Evolutionary conservation across 2,329 filamentous ascomycete genomes (phyloP).

Genomic region (Epichloe sibirici): DNA sequence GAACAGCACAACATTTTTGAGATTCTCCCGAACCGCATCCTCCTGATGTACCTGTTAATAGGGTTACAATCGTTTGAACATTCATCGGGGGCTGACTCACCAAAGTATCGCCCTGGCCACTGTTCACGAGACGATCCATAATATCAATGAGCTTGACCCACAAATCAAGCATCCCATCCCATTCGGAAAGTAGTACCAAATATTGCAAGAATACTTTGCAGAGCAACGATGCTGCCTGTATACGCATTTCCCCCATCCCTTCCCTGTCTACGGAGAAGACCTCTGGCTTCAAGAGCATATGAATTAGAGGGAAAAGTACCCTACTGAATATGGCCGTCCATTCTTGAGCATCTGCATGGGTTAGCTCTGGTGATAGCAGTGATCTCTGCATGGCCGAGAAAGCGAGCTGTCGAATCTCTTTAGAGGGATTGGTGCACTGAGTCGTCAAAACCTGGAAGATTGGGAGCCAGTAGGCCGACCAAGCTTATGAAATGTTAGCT

Average conservation of each 20-base stretch:
- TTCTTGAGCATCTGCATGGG: constrained; percentile 71
- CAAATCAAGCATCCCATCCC: constrained; percentile 79
- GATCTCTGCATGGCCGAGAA: constrained; percentile 77
- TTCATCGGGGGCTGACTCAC: constrained; percentile 35
- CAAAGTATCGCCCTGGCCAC: constrained; percentile 78
- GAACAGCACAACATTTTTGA: constrained; percentile 93
- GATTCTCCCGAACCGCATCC: constrained; percentile 85
- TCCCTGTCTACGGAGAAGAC: constrained; percentile 82
- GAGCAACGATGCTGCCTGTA: constrained; percentile 79
- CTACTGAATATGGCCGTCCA: constrained; percentile 94
- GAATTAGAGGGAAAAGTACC: constrained; percentile 84
- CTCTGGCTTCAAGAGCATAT: constrained; percentile 81
- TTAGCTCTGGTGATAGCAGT: constrained; percentile 72
- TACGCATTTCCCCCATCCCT: constrained; percentile 91
- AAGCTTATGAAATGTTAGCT: constrained; percentile 43
- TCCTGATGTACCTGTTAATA: constrained; percentile 41
- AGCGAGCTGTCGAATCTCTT: constrained; percentile 81
- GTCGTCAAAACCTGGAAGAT: constrained; percentile 80
- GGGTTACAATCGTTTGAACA: not conserved
- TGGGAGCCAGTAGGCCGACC: constrained; percentile 95
- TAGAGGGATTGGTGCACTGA: constrained; percentile 89
- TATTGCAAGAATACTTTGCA: constrained; percentile 96
- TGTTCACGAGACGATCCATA: constrained; percentile 93
- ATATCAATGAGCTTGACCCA: constrained; percentile 90
- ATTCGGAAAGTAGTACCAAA: constrained; percentile 69